These are phyloP conservation scores for Dothistroma pini DNA, from an alignment of 2,329 filamentous ascomycete genomes.

Conservation along the genomic window DNA sequence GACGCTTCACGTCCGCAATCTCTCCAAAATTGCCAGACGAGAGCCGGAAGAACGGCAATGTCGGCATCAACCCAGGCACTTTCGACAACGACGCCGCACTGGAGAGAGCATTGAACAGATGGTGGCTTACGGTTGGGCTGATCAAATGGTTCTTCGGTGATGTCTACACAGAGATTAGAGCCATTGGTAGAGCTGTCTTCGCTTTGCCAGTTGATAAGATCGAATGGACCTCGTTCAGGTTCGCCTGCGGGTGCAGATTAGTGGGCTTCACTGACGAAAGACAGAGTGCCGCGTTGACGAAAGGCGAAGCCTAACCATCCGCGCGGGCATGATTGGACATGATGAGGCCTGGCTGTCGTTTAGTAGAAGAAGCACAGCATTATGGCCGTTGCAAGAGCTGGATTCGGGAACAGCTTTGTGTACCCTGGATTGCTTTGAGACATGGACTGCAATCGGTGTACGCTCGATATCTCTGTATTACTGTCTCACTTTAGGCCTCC, in stretches of 20 bases:
- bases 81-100: conserved; percentile 18
- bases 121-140: conserved; percentile 11
- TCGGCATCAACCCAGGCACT: conserved; percentile 18
- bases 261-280: conserved; percentile 1
- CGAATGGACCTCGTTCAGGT: conserved; percentile 23
- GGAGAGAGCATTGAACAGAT: conserved; percentile 13
- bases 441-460: conserved; percentile 16
- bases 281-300: conserved; percentile 22
- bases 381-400: conserved; percentile 25
- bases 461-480: not conserved
- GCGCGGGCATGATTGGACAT: conserved; percentile 14
- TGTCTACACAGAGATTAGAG: conserved; percentile 21
- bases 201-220: conserved; percentile 10
- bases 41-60: conserved; percentile 5
- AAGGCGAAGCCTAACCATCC: conserved; percentile 16
- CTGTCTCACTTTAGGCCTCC: conserved; percentile 29
- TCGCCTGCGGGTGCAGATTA: not conserved
- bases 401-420: too few relatives aligned
- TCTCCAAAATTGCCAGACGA: conserved; percentile 21
- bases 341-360: conserved; percentile 17
- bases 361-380: conserved; percentile 23
- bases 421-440: conserved; percentile 6
- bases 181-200: conserved; percentile 17
- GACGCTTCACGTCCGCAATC: conserved; percentile 23
- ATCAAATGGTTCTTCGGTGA: conserved; percentile 13